Percentiles rank a stretch among this genome's conserved stretches.
Evolutionary conservation across 306 rosid species (phyloP).

Genomic region (Calophaca sinica): DNA sequence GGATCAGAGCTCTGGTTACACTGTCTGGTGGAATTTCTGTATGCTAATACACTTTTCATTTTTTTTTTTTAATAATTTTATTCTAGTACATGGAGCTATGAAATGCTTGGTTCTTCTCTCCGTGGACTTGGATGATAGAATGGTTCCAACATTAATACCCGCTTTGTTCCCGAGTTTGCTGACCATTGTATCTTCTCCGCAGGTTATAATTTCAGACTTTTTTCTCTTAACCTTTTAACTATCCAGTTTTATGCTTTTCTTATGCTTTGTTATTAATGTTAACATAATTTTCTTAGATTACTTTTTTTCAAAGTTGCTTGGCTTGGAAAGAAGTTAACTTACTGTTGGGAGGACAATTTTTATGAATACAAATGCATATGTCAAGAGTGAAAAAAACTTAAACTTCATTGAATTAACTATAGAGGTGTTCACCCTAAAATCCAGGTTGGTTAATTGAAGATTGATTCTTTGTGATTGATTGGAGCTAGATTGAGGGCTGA

Average conservation of each 20-base stretch:
- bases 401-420: not conserved
- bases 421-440: constrained; percentile 19
- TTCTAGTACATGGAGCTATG: constrained; percentile 91
- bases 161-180: constrained; percentile 86
- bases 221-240: constrained; percentile 30
- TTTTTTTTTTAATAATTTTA: constrained; percentile 22
- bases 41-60: constrained; percentile 35
- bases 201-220: constrained; percentile 55
- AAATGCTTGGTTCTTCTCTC: constrained; percentile 90
- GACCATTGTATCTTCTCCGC: constrained; percentile 79
- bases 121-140: constrained; percentile 87
- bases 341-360: constrained; percentile 24
- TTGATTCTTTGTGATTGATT: not conserved
- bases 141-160: constrained; percentile 78
- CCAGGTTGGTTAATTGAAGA: not conserved
- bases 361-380: not conserved
- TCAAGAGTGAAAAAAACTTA: not conserved
- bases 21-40: constrained; percentile 36
- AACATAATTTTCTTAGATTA: not conserved
- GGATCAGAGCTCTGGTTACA: not conserved
- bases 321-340: not conserved
- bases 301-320: not conserved
- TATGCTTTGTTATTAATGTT: constrained; percentile 1
- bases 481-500: constrained; percentile 5
- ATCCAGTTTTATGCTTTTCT: constrained; percentile 21